A percentile compares a stretch with the other conserved stretches of the same genome.
These are phyloP conservation scores for Cupressus sempervirens DNA, from an alignment of 75 land plant species.

Conservation along the genomic window DNA sequence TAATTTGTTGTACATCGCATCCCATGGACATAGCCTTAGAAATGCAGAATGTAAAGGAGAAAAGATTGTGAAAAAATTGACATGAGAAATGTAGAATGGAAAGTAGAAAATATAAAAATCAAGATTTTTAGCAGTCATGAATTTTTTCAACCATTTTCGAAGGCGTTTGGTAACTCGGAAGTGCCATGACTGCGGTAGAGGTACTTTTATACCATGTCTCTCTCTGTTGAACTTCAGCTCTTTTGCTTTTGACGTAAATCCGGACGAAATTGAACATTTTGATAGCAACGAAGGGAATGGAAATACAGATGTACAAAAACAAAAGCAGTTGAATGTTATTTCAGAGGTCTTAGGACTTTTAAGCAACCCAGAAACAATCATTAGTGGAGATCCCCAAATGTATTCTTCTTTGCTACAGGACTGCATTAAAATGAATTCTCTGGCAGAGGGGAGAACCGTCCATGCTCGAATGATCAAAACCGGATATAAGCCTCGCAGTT, in stretches of 20 bases:
- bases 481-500: conserved; percentile 23
- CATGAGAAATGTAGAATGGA: no score
- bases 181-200: background rate
- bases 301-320: background rate
- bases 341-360: background rate
- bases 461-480: conserved; percentile 25
- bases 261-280: background rate
- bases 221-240: background rate
- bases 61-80: no score
- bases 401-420: conserved; percentile 7
- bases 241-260: background rate
- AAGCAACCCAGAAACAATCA: background rate
- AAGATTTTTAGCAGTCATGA: background rate
- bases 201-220: background rate
- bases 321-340: background rate
- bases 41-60: no score
- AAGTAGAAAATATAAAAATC: no score
- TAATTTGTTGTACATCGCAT: no score
- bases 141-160: background rate
- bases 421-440: conserved; percentile 1
- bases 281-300: background rate
- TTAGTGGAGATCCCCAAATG: background rate
- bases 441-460: conserved; percentile 22
- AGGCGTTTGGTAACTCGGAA: background rate
- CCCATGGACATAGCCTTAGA: no score